Evolutionary conservation across 176 grass and related monocot species (phyloP).

Genomic region (Areca catechu): DNA sequence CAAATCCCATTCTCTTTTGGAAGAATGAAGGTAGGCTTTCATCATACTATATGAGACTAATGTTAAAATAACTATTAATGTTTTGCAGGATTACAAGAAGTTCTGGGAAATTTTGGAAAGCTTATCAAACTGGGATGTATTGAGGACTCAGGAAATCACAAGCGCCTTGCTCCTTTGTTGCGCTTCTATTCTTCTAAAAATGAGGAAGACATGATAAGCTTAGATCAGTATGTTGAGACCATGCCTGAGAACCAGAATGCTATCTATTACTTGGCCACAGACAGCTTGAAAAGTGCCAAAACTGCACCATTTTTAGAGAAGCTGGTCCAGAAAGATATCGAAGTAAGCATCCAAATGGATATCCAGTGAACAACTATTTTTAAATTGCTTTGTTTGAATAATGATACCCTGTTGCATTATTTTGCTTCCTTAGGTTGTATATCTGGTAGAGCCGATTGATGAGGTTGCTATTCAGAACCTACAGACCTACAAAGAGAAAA

Average conservation of each 20-base stretch:
- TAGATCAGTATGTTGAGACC: slow-evolving; percentile 78
- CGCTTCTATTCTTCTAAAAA: slow-evolving; percentile 71
- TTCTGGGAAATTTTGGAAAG: slow-evolving; percentile 98
- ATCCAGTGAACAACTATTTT: too few relatives aligned
- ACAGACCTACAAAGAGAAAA: slow-evolving; percentile 91
- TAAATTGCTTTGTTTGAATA: too few relatives aligned
- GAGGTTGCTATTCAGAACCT: slow-evolving; percentile 95
- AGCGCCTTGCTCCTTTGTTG: slow-evolving; percentile 55
- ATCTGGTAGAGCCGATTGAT: slow-evolving; percentile 81
- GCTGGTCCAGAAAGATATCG: slow-evolving; percentile 77
- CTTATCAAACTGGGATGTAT: slow-evolving; percentile 88
- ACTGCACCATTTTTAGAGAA: slow-evolving; percentile 88
- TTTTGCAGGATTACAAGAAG: slow-evolving; percentile 66
- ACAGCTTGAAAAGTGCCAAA: slow-evolving; percentile 77
- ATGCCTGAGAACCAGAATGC: slow-evolving; percentile 75
- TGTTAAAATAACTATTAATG: not conserved
- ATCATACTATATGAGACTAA: too few relatives aligned
- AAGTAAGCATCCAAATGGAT: slow-evolving; percentile 21
- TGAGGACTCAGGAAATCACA: slow-evolving; percentile 84
- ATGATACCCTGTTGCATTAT: not conserved
- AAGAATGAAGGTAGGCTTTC: too few relatives aligned
- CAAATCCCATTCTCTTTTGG: too few relatives aligned
- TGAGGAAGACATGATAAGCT: slow-evolving; percentile 60
- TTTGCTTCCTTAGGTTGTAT: slow-evolving; percentile 46
- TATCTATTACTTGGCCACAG: slow-evolving; percentile 85